Percentiles rank a stretch among this genome's conserved stretches.
Evolutionary conservation across 2,329 filamentous ascomycete genomes (phyloP).

Genomic region (Scedosporium apiospermum): DNA sequence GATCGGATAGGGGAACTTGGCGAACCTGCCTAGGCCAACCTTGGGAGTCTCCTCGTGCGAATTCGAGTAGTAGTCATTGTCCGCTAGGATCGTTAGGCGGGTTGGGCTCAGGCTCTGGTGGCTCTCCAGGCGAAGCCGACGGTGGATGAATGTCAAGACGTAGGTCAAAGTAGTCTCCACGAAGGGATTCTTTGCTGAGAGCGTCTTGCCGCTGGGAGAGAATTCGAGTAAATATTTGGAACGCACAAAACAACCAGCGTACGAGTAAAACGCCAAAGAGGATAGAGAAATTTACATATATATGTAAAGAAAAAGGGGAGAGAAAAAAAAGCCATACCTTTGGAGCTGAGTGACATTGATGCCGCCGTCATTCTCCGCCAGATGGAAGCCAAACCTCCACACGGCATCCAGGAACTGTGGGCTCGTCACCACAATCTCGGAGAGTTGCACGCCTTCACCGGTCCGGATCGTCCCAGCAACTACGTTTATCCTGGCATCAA

Average conservation of each 20-base stretch:
- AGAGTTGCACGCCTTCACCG: constrained; percentile 52
- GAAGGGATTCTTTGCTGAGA: constrained; percentile 58
- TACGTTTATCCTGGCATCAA: constrained; percentile 59
- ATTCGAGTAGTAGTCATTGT: constrained; percentile 92
- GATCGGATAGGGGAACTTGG: constrained; percentile 67
- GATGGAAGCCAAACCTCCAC: constrained; percentile 79
- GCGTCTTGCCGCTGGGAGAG: constrained; percentile 30
- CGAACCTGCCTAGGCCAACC: constrained; percentile 46
- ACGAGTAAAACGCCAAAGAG: neutral
- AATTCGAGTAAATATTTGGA: neutral
- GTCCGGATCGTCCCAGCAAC: constrained; percentile 48
- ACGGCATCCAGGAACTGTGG: constrained; percentile 82
- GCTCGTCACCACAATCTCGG: constrained; percentile 75
- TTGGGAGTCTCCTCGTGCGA: constrained; percentile 18
- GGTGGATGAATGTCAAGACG: constrained; percentile 69
- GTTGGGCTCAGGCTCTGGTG: constrained; percentile 50
- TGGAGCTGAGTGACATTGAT: constrained; percentile 72
- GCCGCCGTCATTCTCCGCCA: constrained; percentile 63
- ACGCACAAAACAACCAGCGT: neutral
- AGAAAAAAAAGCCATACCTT: constrained; percentile 43
- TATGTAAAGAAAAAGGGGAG: neutral
- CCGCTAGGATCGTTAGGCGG: constrained; percentile 78
- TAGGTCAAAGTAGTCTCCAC: constrained; percentile 88
- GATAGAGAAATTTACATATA: neutral
- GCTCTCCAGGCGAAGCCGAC: constrained; percentile 17